Base-by-base conservation (phyloP, 176 grass and related monocot species). In the Canna indica region DNA sequence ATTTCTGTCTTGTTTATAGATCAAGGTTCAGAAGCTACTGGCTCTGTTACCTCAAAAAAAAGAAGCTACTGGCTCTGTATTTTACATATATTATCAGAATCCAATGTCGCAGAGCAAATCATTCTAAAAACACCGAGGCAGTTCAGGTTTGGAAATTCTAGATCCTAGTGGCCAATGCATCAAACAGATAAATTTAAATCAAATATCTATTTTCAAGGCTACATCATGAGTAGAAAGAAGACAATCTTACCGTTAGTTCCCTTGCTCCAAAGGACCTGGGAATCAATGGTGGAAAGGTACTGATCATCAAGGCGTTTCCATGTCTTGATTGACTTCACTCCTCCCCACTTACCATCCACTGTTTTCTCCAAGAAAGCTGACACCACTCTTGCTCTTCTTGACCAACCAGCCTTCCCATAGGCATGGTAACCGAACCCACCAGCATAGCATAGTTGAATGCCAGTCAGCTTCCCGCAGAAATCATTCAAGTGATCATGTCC, bases 341-440 rank as follows among this genome's bases (percentile, higher is more conserved):
- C 88, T 77, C 26, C 59, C 93, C 93, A 97, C 59, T 85, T 67
- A 5, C 88, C 88, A 6, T 27, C 53, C 11, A 41, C 81, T 0
- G 86, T 83, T 65, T 90, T 92, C 42, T 90, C 93, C 16, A 97
- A 81, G 34, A 75, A 78, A 66, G 85, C 88, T 18, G 86, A 97
- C 80, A 97, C 77, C 71, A 97, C 86, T 72, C 93, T 92, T 9
- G 88, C 81, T 75, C 93, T 92, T 59, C 93, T 92, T 30, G 93
- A 74, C 93, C 93, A 97, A 20, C 93, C 88, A 5, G 93, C 88
- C 77, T 92, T 87, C 36, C 93, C 93, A 50, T 92, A 97, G 2
- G 93, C 93, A 73, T 97, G 93, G 80, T 97, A 97, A 17, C 93
- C 93, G 42, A 97, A 91, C n/a, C 93, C 93, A 36, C 93, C 93